Percentiles rank a stretch among this genome's conserved stretches.
phyloP scores from a whole-genome alignment of 1,284 basidiomycete genomes.

The Takashimella koratensis region DNA sequence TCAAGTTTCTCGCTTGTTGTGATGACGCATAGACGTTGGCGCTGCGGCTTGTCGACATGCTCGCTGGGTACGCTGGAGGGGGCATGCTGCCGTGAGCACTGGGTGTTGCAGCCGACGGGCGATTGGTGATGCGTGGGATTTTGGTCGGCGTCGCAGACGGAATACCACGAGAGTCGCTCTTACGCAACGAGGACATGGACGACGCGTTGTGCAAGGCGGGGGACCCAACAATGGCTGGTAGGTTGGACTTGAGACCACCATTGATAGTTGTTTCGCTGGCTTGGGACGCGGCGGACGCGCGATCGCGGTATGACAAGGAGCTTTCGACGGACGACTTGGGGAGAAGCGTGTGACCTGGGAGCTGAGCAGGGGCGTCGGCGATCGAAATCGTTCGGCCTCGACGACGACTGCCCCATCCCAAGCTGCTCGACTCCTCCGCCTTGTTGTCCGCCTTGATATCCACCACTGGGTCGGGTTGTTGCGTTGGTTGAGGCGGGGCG shows the following conservation, averaged over 20 bases:
- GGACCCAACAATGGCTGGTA: constrained; percentile 85
- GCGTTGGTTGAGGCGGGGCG: constrained; percentile 5
- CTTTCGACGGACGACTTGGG: constrained; percentile 30
- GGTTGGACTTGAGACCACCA: constrained; percentile 58
- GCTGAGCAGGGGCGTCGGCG: background rate
- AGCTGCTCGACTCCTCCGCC: constrained; percentile 52
- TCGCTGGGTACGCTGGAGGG: constrained; percentile 23
- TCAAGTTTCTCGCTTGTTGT: background rate
- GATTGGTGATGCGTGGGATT: constrained; percentile 84
- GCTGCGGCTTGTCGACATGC: constrained; percentile 15
- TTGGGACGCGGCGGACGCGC: constrained; percentile 21
- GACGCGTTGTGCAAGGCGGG: constrained; percentile 67
- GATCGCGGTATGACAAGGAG: constrained; percentile 10
- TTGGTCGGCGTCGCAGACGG: constrained; percentile 66
- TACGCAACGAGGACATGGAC: constrained; percentile 25
- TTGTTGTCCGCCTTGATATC: constrained; percentile 3
- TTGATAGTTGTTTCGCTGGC: constrained; percentile 29
- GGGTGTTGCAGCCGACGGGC: constrained; percentile 17
- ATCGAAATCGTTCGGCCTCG: background rate
- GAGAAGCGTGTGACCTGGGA: constrained; percentile 12
- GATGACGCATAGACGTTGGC: constrained; percentile 3
- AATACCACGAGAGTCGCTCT: constrained; percentile 19
- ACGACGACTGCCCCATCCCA: constrained; percentile 60
- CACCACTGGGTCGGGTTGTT: constrained; percentile 11
- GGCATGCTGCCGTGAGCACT: constrained; percentile 22